Conservation (phyloP, 495 filamentous ascomycete species). For the Gamarada debralockiae region DNA sequence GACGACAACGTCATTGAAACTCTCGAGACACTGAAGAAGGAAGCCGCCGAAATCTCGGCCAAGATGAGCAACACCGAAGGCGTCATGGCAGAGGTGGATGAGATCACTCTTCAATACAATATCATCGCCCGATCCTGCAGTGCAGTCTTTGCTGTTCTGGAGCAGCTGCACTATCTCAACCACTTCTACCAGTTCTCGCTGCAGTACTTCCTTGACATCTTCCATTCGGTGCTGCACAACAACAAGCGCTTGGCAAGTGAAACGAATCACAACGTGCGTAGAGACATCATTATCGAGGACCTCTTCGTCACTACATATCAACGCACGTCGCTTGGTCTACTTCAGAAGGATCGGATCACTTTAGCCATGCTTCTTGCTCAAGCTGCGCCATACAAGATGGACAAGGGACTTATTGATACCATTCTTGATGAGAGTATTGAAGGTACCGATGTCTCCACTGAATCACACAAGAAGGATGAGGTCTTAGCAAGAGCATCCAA, state of each 20-base stretch:
- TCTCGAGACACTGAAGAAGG: conserved; percentile 94
- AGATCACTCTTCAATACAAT: conserved; percentile 88
- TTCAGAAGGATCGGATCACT: conserved; percentile 92
- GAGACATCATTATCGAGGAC: conserved; percentile 83
- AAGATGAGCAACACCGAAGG: conserved; percentile 97
- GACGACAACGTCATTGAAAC: conserved; percentile 98
- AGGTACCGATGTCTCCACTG: conserved; percentile 73
- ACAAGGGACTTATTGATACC: conserved; percentile 78
- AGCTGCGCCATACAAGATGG: conserved; percentile 90
- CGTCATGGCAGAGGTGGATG: conserved; percentile 96
- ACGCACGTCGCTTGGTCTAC: conserved; percentile 83
- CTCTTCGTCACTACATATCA: conserved; percentile 91
- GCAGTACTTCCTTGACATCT: conserved; percentile 96
- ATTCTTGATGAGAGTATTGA: conserved; percentile 77
- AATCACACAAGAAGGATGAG: conserved; percentile 59
- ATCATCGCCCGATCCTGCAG: conserved; percentile 92
- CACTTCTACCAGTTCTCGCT: conserved; percentile 99
- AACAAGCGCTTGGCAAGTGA: conserved; percentile 71
- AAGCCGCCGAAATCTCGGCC: conserved; percentile 89
- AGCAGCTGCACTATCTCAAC: conserved; percentile 96
- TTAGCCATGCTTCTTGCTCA: conserved; percentile 95
- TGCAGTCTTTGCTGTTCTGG: conserved; percentile 92
- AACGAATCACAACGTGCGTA: conserved; percentile 68
- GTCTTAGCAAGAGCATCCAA: conserved; percentile 64
- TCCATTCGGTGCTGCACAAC: conserved; percentile 82